These are phyloP conservation scores for Diddensiella santjacobensis DNA, from an alignment of 805 yeast species.

Conservation along the genomic window DNA sequence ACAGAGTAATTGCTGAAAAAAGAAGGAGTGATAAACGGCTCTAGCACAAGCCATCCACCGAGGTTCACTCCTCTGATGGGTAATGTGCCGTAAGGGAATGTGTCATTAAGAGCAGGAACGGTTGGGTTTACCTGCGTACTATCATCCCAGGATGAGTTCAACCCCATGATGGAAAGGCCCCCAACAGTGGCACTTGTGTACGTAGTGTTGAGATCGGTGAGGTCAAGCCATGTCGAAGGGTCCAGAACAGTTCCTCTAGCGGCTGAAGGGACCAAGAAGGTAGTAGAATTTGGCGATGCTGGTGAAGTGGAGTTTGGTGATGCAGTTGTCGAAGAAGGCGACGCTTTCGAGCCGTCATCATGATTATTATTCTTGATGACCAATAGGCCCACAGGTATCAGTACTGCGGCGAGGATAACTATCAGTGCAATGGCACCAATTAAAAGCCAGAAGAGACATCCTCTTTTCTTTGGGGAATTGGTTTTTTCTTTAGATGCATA, in stretches of 20 bases:
- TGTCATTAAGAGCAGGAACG: slow-evolving; percentile 30
- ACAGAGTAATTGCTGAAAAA: slow-evolving; percentile 44
- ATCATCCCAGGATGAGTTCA: slow-evolving; percentile 33
- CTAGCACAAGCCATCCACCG: slow-evolving; percentile 88
- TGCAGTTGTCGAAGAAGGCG: slow-evolving; percentile 3
- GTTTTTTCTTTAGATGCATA: not conserved
- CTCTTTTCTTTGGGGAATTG: slow-evolving; percentile 1
- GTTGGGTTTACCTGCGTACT: slow-evolving; percentile 25
- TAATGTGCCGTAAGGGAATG: slow-evolving; percentile 27
- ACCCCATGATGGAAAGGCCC: slow-evolving; percentile 35
- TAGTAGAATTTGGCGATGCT: slow-evolving; percentile 6
- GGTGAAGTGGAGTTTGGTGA: slow-evolving; percentile 2
- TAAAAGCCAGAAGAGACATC: slow-evolving; percentile 4
- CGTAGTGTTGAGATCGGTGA: slow-evolving; percentile 33
- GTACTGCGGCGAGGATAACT: slow-evolving; percentile 26
- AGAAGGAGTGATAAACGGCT: slow-evolving; percentile 81
- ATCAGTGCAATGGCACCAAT: slow-evolving; percentile 13
- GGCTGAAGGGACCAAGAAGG: slow-evolving; percentile 19
- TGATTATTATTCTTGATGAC: slow-evolving; percentile 20
- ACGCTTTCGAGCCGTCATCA: not conserved
- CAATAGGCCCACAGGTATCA: slow-evolving; percentile 30
- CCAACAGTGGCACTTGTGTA: slow-evolving; percentile 34
- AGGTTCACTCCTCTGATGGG: slow-evolving; percentile 65
- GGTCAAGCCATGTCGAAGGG: slow-evolving; percentile 33
- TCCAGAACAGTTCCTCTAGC: slow-evolving; percentile 31